These are phyloP conservation scores for Paramecium primaurelia DNA, from an alignment of 73 alveolate species.

Conservation along the genomic window DNA sequence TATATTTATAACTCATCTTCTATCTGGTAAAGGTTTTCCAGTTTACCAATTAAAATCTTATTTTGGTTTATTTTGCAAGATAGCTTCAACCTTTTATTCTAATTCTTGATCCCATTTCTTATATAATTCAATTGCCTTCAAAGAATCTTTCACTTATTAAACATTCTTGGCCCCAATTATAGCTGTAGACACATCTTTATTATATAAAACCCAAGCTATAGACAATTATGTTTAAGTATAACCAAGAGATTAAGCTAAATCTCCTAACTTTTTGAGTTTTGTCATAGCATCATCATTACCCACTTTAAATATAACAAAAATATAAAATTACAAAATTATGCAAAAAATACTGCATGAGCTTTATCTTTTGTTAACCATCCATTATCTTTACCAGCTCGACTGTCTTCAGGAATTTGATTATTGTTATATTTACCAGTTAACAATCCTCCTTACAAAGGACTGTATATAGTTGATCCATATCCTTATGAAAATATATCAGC, in stretches of 20 bases:
- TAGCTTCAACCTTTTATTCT: slow-evolving; percentile 71
- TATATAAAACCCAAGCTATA: slow-evolving; percentile 90
- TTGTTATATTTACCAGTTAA: slow-evolving; percentile 96
- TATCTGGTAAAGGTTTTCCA: slow-evolving; percentile 50
- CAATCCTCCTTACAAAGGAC: slow-evolving; percentile 91
- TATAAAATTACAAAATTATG: not conserved
- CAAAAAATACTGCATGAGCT: not conserved
- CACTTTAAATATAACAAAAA: not conserved
- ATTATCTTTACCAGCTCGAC: not conserved
- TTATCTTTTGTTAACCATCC: not conserved
- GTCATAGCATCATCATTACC: not conserved
- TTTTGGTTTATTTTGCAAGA: slow-evolving; percentile 70
- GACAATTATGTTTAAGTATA: slow-evolving; percentile 85
- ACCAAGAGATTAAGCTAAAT: slow-evolving; percentile 73
- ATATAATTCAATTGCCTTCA: slow-evolving; percentile 78
- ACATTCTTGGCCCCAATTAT: slow-evolving; percentile 87
- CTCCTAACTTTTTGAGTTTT: slow-evolving; percentile 16
- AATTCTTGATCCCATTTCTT: slow-evolving; percentile 74
- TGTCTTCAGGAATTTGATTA: slow-evolving; percentile 82
- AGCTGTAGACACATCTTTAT: slow-evolving; percentile 86
- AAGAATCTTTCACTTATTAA: slow-evolving; percentile 79
- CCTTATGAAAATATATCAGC: slow-evolving; percentile 70
- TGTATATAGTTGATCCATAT: slow-evolving; percentile 90
- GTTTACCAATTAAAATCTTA: slow-evolving; percentile 65
- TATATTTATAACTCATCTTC: slow-evolving; percentile 53